These are phyloP conservation scores for Tanacetum coccineum DNA, from an alignment of 129 eudicot species.

Conservation along the genomic window DNA sequence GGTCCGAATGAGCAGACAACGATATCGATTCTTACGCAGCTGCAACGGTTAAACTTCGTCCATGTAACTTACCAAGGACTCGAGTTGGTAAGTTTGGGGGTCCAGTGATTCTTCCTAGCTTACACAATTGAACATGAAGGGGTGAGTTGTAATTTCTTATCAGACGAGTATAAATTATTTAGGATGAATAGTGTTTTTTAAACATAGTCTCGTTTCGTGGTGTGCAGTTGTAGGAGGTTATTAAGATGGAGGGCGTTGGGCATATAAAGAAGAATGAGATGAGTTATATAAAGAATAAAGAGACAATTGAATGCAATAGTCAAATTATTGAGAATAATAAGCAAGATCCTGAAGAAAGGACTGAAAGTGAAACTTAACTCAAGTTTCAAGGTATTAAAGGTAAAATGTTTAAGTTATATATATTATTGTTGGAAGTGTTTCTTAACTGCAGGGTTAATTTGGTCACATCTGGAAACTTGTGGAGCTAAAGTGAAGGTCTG, in stretches of 20 bases:
- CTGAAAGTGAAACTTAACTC: too few species aligned
- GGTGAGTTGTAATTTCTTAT: conserved; percentile 22
- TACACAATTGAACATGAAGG: conserved; percentile 52
- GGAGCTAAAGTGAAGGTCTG: too few species aligned
- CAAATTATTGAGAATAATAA: too few species aligned
- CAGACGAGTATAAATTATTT: neutral
- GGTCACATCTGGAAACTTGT: too few species aligned
- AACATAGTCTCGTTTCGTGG: conserved; percentile 6
- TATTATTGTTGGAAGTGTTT: too few species aligned
- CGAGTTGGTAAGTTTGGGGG: conserved; percentile 34
- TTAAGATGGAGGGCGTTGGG: conserved; percentile 73
- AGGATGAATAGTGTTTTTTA: neutral
- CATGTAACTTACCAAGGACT: conserved; percentile 27
- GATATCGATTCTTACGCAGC: conserved; percentile 42
- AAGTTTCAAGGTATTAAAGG: too few species aligned
- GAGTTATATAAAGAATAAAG: too few species aligned
- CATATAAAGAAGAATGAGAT: too few species aligned
- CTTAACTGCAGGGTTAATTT: too few species aligned
- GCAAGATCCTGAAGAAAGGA: too few species aligned
- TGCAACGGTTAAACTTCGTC: conserved; percentile 37
- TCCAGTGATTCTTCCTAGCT: conserved; percentile 48
- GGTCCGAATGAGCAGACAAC: conserved; percentile 49
- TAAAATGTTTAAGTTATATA: too few species aligned
- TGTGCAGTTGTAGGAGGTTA: conserved; percentile 72
- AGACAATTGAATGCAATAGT: too few species aligned